phyloP scores from a whole-genome alignment of 148 eudicot genomes.

The Fallopia convolvulus region DNA sequence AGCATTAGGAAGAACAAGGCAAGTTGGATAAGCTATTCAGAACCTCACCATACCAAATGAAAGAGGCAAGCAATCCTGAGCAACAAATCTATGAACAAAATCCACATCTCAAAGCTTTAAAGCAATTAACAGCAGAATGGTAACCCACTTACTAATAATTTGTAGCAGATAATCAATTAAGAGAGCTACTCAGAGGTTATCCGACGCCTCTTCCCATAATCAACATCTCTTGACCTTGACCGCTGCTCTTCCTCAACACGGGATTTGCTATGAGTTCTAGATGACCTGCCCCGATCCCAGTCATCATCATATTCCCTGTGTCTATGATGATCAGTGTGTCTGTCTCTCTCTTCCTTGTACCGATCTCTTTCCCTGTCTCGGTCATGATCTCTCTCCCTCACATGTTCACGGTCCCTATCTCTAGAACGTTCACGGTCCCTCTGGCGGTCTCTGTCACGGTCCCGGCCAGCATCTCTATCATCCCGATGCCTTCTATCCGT shows the following conservation, averaged over 20 bases:
- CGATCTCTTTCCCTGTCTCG: conserved; percentile 53
- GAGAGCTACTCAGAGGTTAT: conserved; percentile 38
- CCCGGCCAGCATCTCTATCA: conserved; percentile 51
- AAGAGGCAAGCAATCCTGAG: not conserved
- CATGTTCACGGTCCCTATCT: conserved; percentile 43
- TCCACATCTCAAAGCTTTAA: not conserved
- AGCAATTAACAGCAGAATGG: not conserved
- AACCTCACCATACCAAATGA: not conserved
- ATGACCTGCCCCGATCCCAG: conserved; percentile 76
- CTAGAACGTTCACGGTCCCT: conserved; percentile 44
- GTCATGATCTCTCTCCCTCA: conserved; percentile 32
- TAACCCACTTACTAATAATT: not conserved
- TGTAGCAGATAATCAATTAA: not conserved
- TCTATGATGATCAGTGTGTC: conserved; percentile 65
- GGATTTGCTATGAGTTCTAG: conserved; percentile 59
- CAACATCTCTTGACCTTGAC: conserved; percentile 68
- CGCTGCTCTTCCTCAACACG: conserved; percentile 48
- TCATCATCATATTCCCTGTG: conserved; percentile 67
- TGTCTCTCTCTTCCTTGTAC: conserved; percentile 57
- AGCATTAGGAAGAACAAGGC: not conserved
- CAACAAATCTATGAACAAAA: not conserved
- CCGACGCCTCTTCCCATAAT: conserved; percentile 66
- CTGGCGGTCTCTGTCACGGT: conserved; percentile 45
- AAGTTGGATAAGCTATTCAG: not conserved
- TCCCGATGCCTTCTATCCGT: conserved; percentile 57